Base-by-base conservation (phyloP, 2,329 filamentous ascomycete genomes). In the Byssoonygena ceratinophila region DNA sequence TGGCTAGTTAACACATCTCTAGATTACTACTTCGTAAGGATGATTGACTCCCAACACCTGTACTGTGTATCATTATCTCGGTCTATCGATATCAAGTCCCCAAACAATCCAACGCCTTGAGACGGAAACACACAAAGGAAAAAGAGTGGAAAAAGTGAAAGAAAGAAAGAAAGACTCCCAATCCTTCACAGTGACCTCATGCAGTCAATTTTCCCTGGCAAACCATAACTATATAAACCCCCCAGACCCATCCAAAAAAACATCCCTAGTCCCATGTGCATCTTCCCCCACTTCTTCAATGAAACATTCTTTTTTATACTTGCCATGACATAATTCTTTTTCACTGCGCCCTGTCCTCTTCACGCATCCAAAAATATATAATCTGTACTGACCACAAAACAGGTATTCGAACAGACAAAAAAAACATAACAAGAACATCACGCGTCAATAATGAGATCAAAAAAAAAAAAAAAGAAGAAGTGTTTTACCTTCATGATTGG, bases 121-220 rank as follows among this genome's bases (percentile, higher is more conserved):
- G n/a, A n/a, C n/a, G n/a, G n/a, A n/a, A n/a, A n/a, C n/a, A n/a
- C n/a, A n/a, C n/a, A n/a, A n/a, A n/a, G n/a, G n/a, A n/a, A n/a
- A n/a, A n/a, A n/a, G n/a, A n/a, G n/a, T n/a, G n/a, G n/a, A n/a
- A n/a, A n/a, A n/a, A n/a, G n/a, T n/a, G n/a, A n/a, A n/a, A n/a
- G n/a, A n/a, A n/a, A n/a, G n/a, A n/a, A n/a, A n/a, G n/a, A n/a
- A n/a, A n/a, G n/a, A n/a, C n/a, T n/a, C 25, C 44, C 20, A 37
- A 37, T 37, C 45, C 32, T 27, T 23, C 20, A 37, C 22, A 47
- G 37, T 47, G 45, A 47, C 45, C 32, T 47, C 45, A 47, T 47
- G 32, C 8, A 3, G 16, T 25, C 32, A 37, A 36, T 32, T n/a
- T 32, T 29, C 27, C 44, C 34, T 31, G 16, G 9, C 44, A 34